Conservation (phyloP, 2,329 filamentous ascomycete species). For the Calonectria ilicicola region DNA sequence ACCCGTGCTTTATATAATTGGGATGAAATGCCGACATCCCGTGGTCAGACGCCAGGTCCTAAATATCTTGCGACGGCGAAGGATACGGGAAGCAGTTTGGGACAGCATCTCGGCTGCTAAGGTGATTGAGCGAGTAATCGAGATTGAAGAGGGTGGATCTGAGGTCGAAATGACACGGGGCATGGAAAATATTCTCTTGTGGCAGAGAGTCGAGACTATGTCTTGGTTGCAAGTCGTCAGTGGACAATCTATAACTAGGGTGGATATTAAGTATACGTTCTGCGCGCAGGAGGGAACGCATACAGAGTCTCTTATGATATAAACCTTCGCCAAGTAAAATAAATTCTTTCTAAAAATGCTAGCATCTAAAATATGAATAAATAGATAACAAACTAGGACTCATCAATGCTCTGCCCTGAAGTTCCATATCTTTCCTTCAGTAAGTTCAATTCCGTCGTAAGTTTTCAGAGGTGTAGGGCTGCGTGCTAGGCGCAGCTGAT, state of each 20-base stretch:
- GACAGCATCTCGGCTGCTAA: conserved; percentile 45
- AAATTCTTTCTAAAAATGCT: neutral
- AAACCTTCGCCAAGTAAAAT: neutral
- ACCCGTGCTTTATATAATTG: conserved; percentile 49
- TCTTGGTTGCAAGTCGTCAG: conserved; percentile 38
- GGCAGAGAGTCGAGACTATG: conserved; percentile 45
- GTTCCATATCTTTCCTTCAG: neutral
- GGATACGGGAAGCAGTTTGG: conserved; percentile 49
- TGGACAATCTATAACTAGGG: conserved; percentile 27
- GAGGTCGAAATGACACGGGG: conserved; percentile 23
- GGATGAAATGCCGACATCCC: conserved; percentile 51
- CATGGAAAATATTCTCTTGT: conserved; percentile 43
- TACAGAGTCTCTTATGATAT: conserved; percentile 33
- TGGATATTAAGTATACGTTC: conserved; percentile 48
- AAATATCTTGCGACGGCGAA: conserved; percentile 37
- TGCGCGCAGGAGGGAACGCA: conserved; percentile 40
- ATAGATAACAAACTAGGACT: too few species aligned
- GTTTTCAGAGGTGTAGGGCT: neutral
- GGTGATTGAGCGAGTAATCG: conserved; percentile 48
- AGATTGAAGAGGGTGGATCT: conserved; percentile 47
- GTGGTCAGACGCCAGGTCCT: conserved; percentile 46
- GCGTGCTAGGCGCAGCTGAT: too few species aligned
- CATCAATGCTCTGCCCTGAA: too few species aligned
- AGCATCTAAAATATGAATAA: too few species aligned
- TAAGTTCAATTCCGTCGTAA: neutral